phyloP scores from a whole-genome alignment of 176 grass and related monocot species.

The Triticum timopheevii region DNA sequence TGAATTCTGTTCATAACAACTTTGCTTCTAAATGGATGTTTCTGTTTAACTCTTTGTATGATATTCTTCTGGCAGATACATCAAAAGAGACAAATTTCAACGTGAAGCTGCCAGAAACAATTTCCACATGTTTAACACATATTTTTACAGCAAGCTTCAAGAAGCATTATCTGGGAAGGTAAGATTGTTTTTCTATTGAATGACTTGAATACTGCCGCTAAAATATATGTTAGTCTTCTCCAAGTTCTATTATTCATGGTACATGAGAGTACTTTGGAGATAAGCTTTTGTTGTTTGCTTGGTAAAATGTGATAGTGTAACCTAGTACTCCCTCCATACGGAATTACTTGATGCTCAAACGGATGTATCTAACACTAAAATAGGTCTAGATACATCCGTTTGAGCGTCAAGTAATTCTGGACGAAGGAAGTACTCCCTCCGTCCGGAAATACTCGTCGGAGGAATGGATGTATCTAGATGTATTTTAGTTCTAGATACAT shows the following conservation, averaged over 20 bases:
- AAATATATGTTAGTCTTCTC: neutral
- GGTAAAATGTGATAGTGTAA: neutral
- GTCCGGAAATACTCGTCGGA: too few species aligned
- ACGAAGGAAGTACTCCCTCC: too few species aligned
- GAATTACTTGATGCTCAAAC: too few species aligned
- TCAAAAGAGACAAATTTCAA: conserved; percentile 45
- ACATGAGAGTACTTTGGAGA: neutral
- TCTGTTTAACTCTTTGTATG: conserved; percentile 22
- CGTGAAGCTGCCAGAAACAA: conserved; percentile 32
- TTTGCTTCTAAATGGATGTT: neutral
- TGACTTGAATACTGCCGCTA: neutral
- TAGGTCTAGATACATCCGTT: too few species aligned
- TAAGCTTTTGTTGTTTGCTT: neutral
- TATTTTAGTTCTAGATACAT: too few species aligned
- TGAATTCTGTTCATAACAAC: neutral
- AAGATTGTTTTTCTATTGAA: conserved; percentile 25
- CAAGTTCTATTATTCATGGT: conserved; percentile 18
- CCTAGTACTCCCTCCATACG: neutral
- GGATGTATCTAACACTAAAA: too few species aligned
- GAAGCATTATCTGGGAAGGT: conserved; percentile 56
- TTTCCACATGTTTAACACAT: conserved; percentile 92
- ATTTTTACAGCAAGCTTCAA: conserved; percentile 87
- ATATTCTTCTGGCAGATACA: conserved; percentile 53
- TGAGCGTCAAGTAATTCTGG: too few species aligned
- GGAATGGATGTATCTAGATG: too few species aligned